Base-by-base conservation (phyloP, 2,329 filamentous ascomycete species). In the Neoscytalidium dimidiatum region DNA sequence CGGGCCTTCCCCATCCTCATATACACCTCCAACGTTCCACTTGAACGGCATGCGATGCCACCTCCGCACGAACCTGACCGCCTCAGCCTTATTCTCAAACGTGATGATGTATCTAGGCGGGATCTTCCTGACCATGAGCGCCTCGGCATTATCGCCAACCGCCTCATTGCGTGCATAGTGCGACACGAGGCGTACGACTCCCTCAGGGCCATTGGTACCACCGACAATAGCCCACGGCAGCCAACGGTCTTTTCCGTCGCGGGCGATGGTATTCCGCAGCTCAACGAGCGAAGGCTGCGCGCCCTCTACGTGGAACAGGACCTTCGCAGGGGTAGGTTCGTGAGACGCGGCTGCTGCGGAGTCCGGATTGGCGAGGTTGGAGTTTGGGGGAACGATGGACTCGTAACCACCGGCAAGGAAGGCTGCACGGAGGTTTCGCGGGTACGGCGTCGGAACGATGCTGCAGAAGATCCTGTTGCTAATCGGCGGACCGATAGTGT, bases 81-180 rank as follows among this genome's bases (percentile, higher is more conserved):
- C 86, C 67, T 86, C 85, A 9, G 78, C 76, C 57, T 82, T 77
- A n/a, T 84, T 83, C 14, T 79, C 71, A 66, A 90, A 88, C 4
- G 83, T 81, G 23, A 89, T 69, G 14, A 89, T 77, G 77, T 86
- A 86, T 44, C 84, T 77, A 38, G 71, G 77, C 48, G 76, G 79
- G 65, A 75, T 69, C 43, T 77, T 72, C 65, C 74, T 72, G 71
- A 76, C 75, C 8, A 75, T 64, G 9, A 73, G 68, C 68, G 33
- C 72, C 4, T 28, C 9, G 23, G n/a, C 11, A 26, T 38, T 17
- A n/a, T 38, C 21, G 4, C 31, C 31, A 14, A 28, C 21, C 2
- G 21, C 51, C 19, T 33, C 33, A 17, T 33, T 19, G 6, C 6
- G 7, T 7, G 31, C 6, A 3, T n/a, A 19, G 14, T 23, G 19